These are phyloP conservation scores for Emergomyces pasteurianus DNA, from an alignment of 2,329 filamentous ascomycete species.

Conservation along the genomic window DNA sequence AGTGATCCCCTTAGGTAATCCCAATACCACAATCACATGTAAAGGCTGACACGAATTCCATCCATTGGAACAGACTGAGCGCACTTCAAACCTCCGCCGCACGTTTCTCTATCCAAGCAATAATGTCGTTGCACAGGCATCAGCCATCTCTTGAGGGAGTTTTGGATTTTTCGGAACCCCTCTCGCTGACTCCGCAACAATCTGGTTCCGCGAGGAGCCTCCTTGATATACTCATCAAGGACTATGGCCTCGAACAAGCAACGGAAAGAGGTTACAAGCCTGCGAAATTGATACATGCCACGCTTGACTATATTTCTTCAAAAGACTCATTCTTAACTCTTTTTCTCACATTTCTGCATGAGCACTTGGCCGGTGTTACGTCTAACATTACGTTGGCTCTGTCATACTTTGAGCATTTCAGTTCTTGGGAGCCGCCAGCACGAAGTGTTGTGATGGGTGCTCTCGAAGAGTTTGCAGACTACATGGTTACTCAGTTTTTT, in stretches of 20 bases:
- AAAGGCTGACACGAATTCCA: too few species aligned
- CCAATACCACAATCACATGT: too few species aligned
- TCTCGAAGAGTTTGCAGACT: neutral
- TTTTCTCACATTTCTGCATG: neutral
- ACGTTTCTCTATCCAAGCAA: neutral
- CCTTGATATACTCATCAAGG: neutral
- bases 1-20: too few species aligned
- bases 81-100: neutral
- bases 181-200: neutral
- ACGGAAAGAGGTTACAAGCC: neutral
- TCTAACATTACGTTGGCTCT: neutral
- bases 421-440: neutral
- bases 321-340: neutral
- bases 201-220: neutral
- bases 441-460: neutral
- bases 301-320: neutral
- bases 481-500: neutral
- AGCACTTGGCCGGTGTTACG: neutral
- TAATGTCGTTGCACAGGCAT: neutral
- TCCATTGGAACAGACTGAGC: too few species aligned
- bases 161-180: neutral
- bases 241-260: neutral
- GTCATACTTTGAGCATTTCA: neutral
- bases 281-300: neutral
- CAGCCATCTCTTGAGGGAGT: neutral